Evolutionary conservation across 495 filamentous ascomycete species (phyloP), one percentile per base, ranked within the genome.

Genomic region (Penicillium herquei): DNA sequence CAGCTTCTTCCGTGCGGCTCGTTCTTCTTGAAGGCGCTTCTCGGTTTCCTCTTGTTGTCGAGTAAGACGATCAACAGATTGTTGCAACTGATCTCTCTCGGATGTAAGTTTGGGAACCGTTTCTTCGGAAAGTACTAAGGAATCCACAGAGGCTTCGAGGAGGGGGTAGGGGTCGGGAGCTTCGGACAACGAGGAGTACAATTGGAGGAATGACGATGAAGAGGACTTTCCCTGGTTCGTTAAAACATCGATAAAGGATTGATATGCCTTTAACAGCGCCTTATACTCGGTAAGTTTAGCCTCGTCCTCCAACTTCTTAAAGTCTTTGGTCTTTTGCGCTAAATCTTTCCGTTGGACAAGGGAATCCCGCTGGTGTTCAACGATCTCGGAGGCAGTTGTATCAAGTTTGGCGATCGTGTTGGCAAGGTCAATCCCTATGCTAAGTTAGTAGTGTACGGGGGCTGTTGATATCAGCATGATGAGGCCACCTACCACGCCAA

Each of bases 291-390:
- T 75, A 16, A 97, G 78, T 71, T 97, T 98, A 37, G 82, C 84
- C 10, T 89, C 80, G 76, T 99, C 95, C 52, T 98, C 94, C 3
- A 96, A 81, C 70, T 97, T 99, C 58, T 91, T 78, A 62, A 96
- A 99, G 68, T 98, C 94, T 67, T 98, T 99, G 3, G 94, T 99
- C 77, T 96, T 98, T 71, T 96, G 92, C 13, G 94, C 94, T 14
- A 99, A 81, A 50, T 99, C 94, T 65, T 99, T 99, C 44, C 94
- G 84, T 67, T 97, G 92, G 12, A 96, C 85, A 9, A 96, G 85
- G 16, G 92, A 86, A 71, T 97, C 95, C 58, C 91, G 84, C 66
- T 99, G 94, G 64, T 91, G 88, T 39, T 87, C 76, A 40, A 98
- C 90, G 45, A 99, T 91, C 62, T 99, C 95, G 3, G 91, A 91